Evolutionary conservation across 2,329 filamentous ascomycete species (phyloP), one percentile per base, ranked within the genome.

Genomic region (Neonectria sp.): DNA sequence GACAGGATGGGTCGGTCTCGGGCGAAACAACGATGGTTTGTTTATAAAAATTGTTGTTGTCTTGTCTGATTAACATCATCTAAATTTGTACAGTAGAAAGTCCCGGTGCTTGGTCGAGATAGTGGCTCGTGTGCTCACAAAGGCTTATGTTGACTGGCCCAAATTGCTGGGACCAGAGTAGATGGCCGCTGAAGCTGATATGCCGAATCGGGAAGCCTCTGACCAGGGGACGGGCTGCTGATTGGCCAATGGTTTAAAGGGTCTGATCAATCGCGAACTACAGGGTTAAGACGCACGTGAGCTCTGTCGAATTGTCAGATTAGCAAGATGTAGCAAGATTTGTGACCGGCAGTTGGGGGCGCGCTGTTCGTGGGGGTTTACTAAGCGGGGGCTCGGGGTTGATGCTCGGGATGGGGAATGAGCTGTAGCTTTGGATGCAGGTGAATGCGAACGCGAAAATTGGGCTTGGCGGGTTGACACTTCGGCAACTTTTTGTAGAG

Each of bases 161-260:
- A 53, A 53, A 35, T 6, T 53, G 12, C 17, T 9, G 6, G 4
- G 12, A 21, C 21, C n/a, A 2, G 3, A 13, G 48, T 52, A 12
- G 48, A 33, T 31, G 25, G 4, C n/a, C 49, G n/a, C 31, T 45
- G 17, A 45, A 53, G 17, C n/a, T 24, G n/a, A 53, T n/a, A 53
- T 53, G 25, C 51, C 51, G 31, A 35, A 53, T 53, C 12, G 31
- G 51, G 51, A 53, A 35, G 51, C 51, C 11, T 53, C 13, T 11
- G 3, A 35, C 9, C 3, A 3, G 3, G 17, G 5, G n/a, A 3
- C 21, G 8, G 29, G 31, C 2, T 53, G 51, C 29, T 53, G 51
- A 53, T 53, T 53, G 29, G 51, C 29, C 21, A 25, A 4, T 7
- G n/a, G 31, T 7, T 53, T 24, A 24, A 6, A 25, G 25, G 37